A percentile compares a stretch with the other conserved stretches of the same genome.
Conservation (phyloP, 257 asterid species). For the Oldenlandia corymbosa region DNA sequence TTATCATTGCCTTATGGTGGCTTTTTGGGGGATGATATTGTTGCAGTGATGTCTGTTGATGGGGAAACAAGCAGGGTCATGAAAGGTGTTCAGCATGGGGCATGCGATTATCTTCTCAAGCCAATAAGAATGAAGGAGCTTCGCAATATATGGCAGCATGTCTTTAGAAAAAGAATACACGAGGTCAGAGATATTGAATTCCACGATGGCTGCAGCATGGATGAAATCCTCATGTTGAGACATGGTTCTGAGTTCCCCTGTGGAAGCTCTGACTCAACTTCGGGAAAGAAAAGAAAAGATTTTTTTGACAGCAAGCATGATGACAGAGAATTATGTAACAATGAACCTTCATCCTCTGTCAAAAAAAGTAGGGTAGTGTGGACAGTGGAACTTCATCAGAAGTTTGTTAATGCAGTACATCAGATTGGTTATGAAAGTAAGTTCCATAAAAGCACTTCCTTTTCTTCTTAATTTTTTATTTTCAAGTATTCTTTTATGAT, state of each 20-base stretch:
- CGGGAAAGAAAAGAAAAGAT: slow-evolving; percentile 64
- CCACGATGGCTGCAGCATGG: slow-evolving; percentile 35
- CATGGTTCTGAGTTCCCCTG: slow-evolving; percentile 34
- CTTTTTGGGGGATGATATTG: background rate
- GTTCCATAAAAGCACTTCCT: slow-evolving; percentile 19
- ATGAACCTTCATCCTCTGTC: slow-evolving; percentile 40
- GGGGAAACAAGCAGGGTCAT: slow-evolving; percentile 74
- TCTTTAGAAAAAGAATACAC: slow-evolving; percentile 53
- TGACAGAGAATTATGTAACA: slow-evolving; percentile 36
- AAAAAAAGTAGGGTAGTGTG: slow-evolving; percentile 88
- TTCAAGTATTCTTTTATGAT: background rate
- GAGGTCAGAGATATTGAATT: slow-evolving; percentile 44
- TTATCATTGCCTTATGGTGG: background rate
- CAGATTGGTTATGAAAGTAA: slow-evolving; percentile 62
- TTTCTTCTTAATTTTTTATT: no score
- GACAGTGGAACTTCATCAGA: slow-evolving; percentile 61
- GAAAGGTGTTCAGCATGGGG: slow-evolving; percentile 82
- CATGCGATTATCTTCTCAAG: slow-evolving; percentile 79
- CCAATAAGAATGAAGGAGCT: slow-evolving; percentile 77
- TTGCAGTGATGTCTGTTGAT: slow-evolving; percentile 79
- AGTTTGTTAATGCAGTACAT: slow-evolving; percentile 61
- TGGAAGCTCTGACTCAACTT: slow-evolving; percentile 38
- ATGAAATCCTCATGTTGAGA: slow-evolving; percentile 31
- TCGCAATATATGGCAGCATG: slow-evolving; percentile 85
- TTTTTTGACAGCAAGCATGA: slow-evolving; percentile 41